A percentile compares a stretch with the other conserved stretches of the same genome.
Evolutionary conservation across 306 rosid species (phyloP).

Genomic region (Pterocarpus santalinus): DNA sequence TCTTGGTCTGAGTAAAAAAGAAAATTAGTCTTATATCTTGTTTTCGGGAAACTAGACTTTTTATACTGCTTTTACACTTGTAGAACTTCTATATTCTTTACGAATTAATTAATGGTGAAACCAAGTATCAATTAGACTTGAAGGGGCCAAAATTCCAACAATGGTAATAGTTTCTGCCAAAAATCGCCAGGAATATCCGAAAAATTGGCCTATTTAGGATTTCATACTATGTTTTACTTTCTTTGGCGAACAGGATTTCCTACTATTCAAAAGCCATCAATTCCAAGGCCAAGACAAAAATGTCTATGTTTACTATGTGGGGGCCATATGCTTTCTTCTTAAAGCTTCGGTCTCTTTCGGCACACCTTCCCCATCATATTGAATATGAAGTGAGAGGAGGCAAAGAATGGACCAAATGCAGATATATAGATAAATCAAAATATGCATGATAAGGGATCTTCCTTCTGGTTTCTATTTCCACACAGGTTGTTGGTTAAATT

Average conservation of each 20-base stretch:
- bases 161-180: background rate
- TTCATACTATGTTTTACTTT: background rate
- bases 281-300: conserved; percentile 22
- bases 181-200: background rate
- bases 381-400: conserved; percentile 26
- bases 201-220: conserved; percentile 10
- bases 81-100: background rate
- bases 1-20: no score
- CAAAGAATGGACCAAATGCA: conserved; percentile 32
- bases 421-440: background rate
- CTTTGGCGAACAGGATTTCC: conserved; percentile 4
- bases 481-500: background rate
- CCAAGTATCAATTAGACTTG: background rate
- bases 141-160: background rate
- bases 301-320: conserved; percentile 28
- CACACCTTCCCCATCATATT: conserved; percentile 9
- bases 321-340: conserved; percentile 40
- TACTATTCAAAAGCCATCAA: background rate
- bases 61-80: background rate
- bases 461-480: background rate
- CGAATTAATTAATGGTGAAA: background rate
- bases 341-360: conserved; percentile 33
- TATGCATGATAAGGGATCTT: background rate
- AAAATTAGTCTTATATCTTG: no score
- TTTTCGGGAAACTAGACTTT: no score